Evolutionary conservation across 371 early-diverging fungal species (phyloP), one percentile per base, ranked within the genome.

Genomic region (Capniomyces stellatus): DNA sequence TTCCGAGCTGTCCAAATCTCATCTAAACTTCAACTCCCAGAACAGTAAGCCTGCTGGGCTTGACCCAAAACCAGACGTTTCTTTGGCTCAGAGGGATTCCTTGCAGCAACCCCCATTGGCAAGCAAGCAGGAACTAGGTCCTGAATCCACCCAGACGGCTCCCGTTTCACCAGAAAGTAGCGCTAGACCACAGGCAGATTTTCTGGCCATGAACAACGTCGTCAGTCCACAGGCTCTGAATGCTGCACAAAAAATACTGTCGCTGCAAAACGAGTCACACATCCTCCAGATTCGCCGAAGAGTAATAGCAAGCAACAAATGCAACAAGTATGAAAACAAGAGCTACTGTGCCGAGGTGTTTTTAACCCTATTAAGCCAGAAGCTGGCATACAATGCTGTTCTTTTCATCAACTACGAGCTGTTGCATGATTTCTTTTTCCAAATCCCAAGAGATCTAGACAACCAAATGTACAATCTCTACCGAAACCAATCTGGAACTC

Each of bases 381-480:
- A 96, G 62, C 68, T 96, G 46, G 83, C 93, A 0, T 83, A 87
- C 57, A 90, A 89, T 15, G 85, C 87, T 43, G 92, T 89, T 47
- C 86, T 92, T 86, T 96, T 94, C 63, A 89, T 96, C 54, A 88
- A 89, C 66, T 85, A 91, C 4, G 97, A 96, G 63, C 73, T 95
- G 54, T 69, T 96, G 63, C 88, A 89, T 60, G 97, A 96, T 66
- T 93, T 95, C 74, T 89, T 92, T 65, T 92, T 90, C 78, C 92
- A 92, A 69, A 77, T 95, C 60, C 94, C 94, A 29, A 71, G 95
- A 39, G 89, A 90, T 67, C 80, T 96, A 18, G 95, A 94, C 62
- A 81, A 85, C 56, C 75, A 81, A 52, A 61, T 94, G 57, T 89
- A 92, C 61, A 64, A 64, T 19, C n/a, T n/a, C 21, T 49, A 49